phyloP scores from a whole-genome alignment of 1,139 yeast genomes.

The Debaryomycetaceae sp. region DNA sequence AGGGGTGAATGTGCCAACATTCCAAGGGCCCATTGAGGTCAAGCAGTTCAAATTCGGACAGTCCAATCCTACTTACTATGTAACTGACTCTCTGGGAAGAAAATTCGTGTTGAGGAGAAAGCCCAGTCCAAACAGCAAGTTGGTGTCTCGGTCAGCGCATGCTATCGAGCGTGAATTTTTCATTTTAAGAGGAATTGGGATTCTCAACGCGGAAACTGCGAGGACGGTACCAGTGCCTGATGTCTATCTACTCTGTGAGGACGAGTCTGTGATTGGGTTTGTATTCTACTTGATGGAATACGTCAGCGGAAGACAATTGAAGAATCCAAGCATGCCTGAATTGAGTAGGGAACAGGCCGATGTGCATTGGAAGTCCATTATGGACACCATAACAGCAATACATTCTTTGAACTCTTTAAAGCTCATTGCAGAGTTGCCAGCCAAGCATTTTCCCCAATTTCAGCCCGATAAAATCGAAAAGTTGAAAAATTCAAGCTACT shows the following conservation, averaged over 20 bases:
- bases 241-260: conserved; percentile 49
- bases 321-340: conserved; percentile 50
- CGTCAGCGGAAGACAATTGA: conserved; percentile 57
- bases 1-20: conserved; percentile 17
- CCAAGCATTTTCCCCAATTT: conserved; percentile 45
- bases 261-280: conserved; percentile 45
- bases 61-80: conserved; percentile 61
- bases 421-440: conserved; percentile 44
- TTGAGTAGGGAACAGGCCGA: conserved; percentile 21
- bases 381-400: conserved; percentile 49
- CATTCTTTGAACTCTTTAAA: conserved; percentile 49
- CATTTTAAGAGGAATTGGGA: conserved; percentile 46
- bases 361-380: conserved; percentile 48
- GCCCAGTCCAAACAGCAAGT: conserved; percentile 52
- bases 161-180: conserved; percentile 63
- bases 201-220: conserved; percentile 21
- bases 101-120: conserved; percentile 56
- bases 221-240: conserved; percentile 48
- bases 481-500: conserved; percentile 35
- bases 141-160: conserved; percentile 61
- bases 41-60: conserved; percentile 65
- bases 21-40: conserved; percentile 23
- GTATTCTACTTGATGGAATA: conserved; percentile 63
- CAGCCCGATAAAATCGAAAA: conserved; percentile 23
- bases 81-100: conserved; percentile 38